Conservation (phyloP, 768 basidiomycete genomes). For the Phanerodontia chrysosporium region DNA sequence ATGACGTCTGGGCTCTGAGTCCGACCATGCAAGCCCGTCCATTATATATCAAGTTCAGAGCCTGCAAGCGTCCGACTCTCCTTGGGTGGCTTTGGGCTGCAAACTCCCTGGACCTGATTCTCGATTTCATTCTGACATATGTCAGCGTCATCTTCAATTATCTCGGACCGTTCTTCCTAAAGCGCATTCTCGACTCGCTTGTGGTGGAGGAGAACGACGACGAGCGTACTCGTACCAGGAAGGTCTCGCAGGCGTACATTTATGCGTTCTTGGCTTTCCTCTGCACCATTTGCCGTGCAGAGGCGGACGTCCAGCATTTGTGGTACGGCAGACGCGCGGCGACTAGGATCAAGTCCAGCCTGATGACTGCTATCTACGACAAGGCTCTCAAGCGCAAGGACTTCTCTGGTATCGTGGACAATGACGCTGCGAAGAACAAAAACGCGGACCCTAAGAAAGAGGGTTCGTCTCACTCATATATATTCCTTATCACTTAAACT, state of each 20-base stretch:
- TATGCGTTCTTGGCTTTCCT: slow-evolving; percentile 76
- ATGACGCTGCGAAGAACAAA: slow-evolving; percentile 38
- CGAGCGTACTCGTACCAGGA: slow-evolving; percentile 22
- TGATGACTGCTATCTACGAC: slow-evolving; percentile 86
- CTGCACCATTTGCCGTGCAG: slow-evolving; percentile 53
- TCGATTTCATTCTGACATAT: slow-evolving; percentile 68
- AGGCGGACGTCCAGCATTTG: slow-evolving; percentile 70
- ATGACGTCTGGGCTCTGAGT: slow-evolving; percentile 69
- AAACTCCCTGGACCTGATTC: slow-evolving; percentile 42
- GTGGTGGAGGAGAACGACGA: slow-evolving; percentile 24
- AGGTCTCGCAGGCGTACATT: slow-evolving; percentile 61
- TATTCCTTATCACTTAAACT: slow-evolving; percentile 22
- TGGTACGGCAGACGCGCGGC: slow-evolving; percentile 78
- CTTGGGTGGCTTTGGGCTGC: slow-evolving; percentile 40
- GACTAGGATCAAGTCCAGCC: slow-evolving; percentile 68
- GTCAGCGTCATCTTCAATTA: slow-evolving; percentile 75
- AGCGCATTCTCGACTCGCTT: slow-evolving; percentile 64
- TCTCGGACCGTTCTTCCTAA: slow-evolving; percentile 80
- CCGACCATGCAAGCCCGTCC: slow-evolving; percentile 64
- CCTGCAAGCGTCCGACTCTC: slow-evolving; percentile 33
- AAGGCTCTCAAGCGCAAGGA: slow-evolving; percentile 84
- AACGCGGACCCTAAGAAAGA: slow-evolving; percentile 26
- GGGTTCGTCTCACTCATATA: background rate
- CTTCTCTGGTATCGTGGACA: slow-evolving; percentile 70
- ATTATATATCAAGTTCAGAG: slow-evolving; percentile 47